Evolutionary conservation across 768 basidiomycete species (phyloP).

Genomic region (Daedaleopsis nitida): DNA sequence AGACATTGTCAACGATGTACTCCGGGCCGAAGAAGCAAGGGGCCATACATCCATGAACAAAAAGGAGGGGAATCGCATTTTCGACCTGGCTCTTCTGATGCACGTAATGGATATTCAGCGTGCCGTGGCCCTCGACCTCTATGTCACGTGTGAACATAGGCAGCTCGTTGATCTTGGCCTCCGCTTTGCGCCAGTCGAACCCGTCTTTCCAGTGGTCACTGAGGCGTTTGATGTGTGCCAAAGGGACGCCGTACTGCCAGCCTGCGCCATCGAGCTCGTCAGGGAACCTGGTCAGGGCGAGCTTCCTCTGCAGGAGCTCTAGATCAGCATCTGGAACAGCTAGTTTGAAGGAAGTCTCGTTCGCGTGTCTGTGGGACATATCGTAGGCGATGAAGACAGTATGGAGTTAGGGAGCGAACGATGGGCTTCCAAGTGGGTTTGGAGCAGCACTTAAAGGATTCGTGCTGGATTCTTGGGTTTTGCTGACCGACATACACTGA

Average conservation of each 20-base stretch:
- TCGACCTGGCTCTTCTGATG: constrained; percentile 48
- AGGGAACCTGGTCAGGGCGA: constrained; percentile 29
- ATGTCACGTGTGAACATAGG: constrained; percentile 59
- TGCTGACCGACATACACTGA: too few relatives aligned
- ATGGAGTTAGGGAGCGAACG: too few relatives aligned
- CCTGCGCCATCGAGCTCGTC: constrained; percentile 28
- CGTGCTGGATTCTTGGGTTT: too few relatives aligned
- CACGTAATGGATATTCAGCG: constrained; percentile 54
- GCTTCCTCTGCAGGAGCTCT: constrained; percentile 25
- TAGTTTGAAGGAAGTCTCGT: constrained; percentile 5
- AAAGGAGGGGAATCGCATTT: constrained; percentile 39
- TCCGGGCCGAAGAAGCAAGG: not conserved
- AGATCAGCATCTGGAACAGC: constrained; percentile 25
- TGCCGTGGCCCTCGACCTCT: constrained; percentile 46
- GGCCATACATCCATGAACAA: constrained; percentile 58
- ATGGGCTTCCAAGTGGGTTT: too few relatives aligned
- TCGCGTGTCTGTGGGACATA: not conserved
- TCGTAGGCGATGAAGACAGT: too few relatives aligned
- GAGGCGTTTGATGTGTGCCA: constrained; percentile 50
- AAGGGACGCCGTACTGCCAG: constrained; percentile 40
- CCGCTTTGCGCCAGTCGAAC: constrained; percentile 58
- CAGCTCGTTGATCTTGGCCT: constrained; percentile 53
- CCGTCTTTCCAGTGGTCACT: constrained; percentile 51
- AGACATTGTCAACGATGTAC: not conserved
- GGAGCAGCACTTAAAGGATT: too few relatives aligned